Conservation (phyloP, 441 rosid species). For the Euphorbia celastroides region DNA sequence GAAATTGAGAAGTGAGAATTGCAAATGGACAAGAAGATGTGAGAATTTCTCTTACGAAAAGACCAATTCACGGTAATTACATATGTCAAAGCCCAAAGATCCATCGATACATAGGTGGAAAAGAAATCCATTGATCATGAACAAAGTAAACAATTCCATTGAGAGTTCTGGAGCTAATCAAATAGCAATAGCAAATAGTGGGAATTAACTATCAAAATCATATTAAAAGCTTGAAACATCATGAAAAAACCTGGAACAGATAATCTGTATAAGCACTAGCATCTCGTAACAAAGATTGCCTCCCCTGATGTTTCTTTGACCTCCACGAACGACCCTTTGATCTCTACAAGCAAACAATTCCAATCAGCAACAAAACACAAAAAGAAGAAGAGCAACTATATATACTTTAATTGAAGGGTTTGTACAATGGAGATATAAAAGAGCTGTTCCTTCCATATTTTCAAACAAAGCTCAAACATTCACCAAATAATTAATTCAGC, state of each 20-base stretch:
- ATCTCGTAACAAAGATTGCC: constrained; percentile 49
- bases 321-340: constrained; percentile 36
- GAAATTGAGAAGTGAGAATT: no score
- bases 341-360: constrained; percentile 37
- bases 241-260: constrained; percentile 54
- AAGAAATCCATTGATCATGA: background rate
- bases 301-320: constrained; percentile 43
- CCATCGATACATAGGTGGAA: background rate
- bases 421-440: background rate
- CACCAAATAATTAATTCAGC: background rate
- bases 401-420: no score
- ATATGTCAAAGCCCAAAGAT: background rate
- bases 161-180: background rate
- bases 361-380: constrained; percentile 19
- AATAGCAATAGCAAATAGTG: background rate
- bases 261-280: constrained; percentile 49
- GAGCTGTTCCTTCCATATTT: background rate
- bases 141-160: background rate
- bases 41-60: no score
- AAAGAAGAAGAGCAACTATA: background rate
- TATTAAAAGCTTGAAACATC: constrained; percentile 3
- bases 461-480: background rate
- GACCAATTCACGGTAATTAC: background rate
- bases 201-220: background rate
- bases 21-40: no score